These are phyloP conservation scores for Apophysomyces trapeziformis DNA, from an alignment of 371 early-diverging fungal genomes.

Conservation along the genomic window DNA sequence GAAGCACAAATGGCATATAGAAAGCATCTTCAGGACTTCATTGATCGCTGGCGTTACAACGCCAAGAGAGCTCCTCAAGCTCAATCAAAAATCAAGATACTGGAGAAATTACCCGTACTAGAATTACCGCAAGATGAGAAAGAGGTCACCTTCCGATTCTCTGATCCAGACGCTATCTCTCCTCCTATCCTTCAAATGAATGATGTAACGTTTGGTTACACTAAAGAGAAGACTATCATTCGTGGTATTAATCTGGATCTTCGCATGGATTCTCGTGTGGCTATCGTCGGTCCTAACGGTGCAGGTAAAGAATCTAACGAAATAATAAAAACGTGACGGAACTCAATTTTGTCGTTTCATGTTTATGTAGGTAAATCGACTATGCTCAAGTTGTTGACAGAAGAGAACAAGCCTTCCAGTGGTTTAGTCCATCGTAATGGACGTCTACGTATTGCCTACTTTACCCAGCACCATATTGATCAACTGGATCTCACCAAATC, in stretches of 20 bases:
- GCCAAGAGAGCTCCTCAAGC: constrained; percentile 98
- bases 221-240: constrained; percentile 71
- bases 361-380: constrained; percentile 71
- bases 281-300: constrained; percentile 92
- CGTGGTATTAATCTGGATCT: constrained; percentile 87
- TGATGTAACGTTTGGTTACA: constrained; percentile 91
- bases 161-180: constrained; percentile 84
- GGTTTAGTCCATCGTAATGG: constrained; percentile 92
- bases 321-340: constrained; percentile 17
- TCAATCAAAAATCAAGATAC: constrained; percentile 97
- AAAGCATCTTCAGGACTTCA: constrained; percentile 95
- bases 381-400: constrained; percentile 90
- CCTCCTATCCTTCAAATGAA: constrained; percentile 94
- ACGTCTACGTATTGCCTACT: constrained; percentile 93
- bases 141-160: constrained; percentile 89
- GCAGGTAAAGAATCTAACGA: constrained; percentile 68
- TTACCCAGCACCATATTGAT: constrained; percentile 98
- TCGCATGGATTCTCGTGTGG: constrained; percentile 96
- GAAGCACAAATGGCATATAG: constrained; percentile 94
- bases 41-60: constrained; percentile 99
- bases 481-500: constrained; percentile 85
- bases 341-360: background rate
- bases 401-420: constrained; percentile 72
- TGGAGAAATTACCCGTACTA: constrained; percentile 95
- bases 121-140: constrained; percentile 87